Evolutionary conservation across 768 basidiomycete genomes (phyloP).

Genomic region (Rhizopogon vinicolor): DNA sequence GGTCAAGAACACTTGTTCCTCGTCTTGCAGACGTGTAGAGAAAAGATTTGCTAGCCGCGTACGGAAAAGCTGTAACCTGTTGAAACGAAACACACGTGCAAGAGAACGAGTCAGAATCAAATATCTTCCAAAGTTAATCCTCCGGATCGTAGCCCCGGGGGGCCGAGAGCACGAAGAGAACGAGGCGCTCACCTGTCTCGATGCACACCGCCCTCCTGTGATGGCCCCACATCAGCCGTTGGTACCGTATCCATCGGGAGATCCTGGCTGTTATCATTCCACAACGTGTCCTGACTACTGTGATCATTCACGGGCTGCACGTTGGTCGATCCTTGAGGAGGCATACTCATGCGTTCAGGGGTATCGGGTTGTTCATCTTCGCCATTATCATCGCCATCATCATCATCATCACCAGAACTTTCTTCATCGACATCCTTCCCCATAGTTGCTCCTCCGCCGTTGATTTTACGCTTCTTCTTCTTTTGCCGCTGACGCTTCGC

Average conservation of each 20-base stretch:
- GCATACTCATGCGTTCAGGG: constrained; percentile 47
- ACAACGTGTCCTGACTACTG: constrained; percentile 51
- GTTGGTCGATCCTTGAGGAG: constrained; percentile 26
- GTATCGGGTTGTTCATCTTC: constrained; percentile 22
- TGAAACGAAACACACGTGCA: neutral
- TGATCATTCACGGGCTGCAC: constrained; percentile 21
- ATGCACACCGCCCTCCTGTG: constrained; percentile 38
- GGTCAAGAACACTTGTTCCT: constrained; percentile 69
- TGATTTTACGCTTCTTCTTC: constrained; percentile 84
- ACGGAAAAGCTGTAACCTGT: constrained; percentile 78
- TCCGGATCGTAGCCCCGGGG: neutral
- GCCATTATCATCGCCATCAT: constrained; percentile 45
- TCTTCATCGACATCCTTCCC: constrained; percentile 49
- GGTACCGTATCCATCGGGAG: constrained; percentile 51
- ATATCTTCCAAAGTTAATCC: neutral
- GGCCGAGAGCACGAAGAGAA: constrained; percentile 2
- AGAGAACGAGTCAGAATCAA: neutral
- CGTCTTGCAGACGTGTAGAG: constrained; percentile 61
- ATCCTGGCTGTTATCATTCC: constrained; percentile 67
- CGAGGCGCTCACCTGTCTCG: constrained; percentile 54
- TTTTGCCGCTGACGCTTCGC: constrained; percentile 64
- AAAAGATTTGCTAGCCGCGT: constrained; percentile 70
- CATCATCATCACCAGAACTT: constrained; percentile 38
- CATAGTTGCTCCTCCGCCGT: constrained; percentile 54
- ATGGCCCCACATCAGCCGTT: constrained; percentile 28